Evolutionary conservation across 768 basidiomycete genomes (phyloP), one percentile per base, ranked within the genome.

Genomic region (Pleurotus citrinopileatus): DNA sequence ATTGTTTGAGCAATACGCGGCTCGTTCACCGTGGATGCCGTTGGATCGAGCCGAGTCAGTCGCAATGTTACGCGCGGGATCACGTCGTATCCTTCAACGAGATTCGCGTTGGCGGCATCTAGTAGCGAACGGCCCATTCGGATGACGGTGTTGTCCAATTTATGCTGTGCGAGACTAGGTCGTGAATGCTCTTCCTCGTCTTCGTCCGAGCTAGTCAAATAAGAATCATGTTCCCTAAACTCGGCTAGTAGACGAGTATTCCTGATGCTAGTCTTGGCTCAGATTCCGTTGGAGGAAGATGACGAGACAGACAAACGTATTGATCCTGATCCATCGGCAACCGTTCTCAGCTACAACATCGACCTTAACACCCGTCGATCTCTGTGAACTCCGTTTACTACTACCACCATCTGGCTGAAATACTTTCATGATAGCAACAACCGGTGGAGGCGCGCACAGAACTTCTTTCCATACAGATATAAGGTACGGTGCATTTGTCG

Each of bases 401-500:
- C 59, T 57, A 6, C 57, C 60, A 52, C 51, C 37, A 22, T 68
- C 44, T 4, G 65, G 54, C 29, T 36, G 48, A 44, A 84, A 87
- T 0, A 72, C 78, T 58, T 79, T 83, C 63, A 83, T 83, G 17
- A 94, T 72, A 0, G 80, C 75, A 1, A 78, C 65, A 8, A 89
- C 70, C 0, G 85, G 86, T 12, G 69, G 71, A 1, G 76, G 76
- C 2, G 88, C 85, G 57, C 77, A 74, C 8, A 85, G 56, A 1
- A 92, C 74, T 63, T 94, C 90, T 52, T 87, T 78, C 90, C 91
- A 94, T 0, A 94, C 89, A 0, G 89, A 85, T 10, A 87, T 73
- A 25, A 91, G 74, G 61, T 92, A 90, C 8, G 87, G 87, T 0
- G 90, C 86, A 66, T 94, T 94, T 7, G 86, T 90, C 0, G 86